Conservation (phyloP, 2,329 filamentous ascomycete species). For the Arthrobotrys iridis region DNA sequence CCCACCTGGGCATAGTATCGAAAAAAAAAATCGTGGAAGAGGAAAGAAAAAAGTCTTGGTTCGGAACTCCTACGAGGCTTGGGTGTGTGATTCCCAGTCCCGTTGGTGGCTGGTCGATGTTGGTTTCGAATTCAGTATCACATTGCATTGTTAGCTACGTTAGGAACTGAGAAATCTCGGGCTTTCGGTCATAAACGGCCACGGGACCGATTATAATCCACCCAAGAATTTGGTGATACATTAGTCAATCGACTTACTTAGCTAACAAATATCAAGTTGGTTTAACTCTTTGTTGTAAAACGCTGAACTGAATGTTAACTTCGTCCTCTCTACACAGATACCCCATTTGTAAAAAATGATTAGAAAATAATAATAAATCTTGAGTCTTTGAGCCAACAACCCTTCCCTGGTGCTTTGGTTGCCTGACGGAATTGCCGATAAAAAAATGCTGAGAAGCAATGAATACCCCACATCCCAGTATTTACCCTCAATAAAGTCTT, state of each 20-base stretch:
- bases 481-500: background rate
- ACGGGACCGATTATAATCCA: conserved; percentile 9
- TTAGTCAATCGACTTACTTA: conserved; percentile 7
- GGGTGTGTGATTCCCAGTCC: background rate
- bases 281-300: conserved; percentile 1
- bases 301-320: background rate
- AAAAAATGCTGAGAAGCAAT: conserved; percentile 6
- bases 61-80: conserved; percentile 1
- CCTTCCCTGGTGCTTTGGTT: conserved; percentile 4
- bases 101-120: background rate
- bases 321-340: background rate
- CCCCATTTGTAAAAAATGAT: conserved; percentile 2
- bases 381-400: no score
- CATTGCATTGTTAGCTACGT: no score
- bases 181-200: conserved; percentile 1
- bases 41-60: background rate
- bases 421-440: conserved; percentile 14
- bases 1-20: conserved; percentile 2
- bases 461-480: conserved; percentile 11
- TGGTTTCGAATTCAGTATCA: background rate
- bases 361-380: no score
- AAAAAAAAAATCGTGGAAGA: background rate
- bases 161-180: background rate
- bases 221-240: background rate
- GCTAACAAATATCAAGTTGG: conserved; percentile 13